Conservation (phyloP, 164 flowering plant species). For the Chimonanthus praecox region DNA sequence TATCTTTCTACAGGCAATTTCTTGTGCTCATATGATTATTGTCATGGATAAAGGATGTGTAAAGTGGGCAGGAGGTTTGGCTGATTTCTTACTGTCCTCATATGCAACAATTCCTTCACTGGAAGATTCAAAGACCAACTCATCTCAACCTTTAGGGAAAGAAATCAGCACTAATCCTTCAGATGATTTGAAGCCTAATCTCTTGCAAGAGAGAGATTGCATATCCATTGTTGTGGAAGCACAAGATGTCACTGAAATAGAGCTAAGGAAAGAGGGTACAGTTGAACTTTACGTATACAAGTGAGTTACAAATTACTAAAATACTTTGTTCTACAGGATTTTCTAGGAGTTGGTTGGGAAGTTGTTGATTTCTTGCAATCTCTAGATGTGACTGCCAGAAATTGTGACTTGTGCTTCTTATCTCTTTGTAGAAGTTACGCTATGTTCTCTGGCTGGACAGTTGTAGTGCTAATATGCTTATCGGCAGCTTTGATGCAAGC, state of each 20-base stretch:
- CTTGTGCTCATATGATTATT: conserved; percentile 67
- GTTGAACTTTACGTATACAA: conserved; percentile 68
- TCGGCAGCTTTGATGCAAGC: conserved; percentile 96
- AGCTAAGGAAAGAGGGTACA: conserved; percentile 71
- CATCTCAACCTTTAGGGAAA: conserved; percentile 21
- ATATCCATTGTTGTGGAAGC: conserved; percentile 26
- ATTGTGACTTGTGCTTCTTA: conserved; percentile 3
- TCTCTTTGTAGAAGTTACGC: conserved; percentile 70
- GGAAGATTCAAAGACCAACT: conserved; percentile 25
- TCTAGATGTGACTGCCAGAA: not conserved
- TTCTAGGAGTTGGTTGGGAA: not conserved
- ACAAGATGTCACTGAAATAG: conserved; percentile 44
- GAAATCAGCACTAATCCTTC: conserved; percentile 14
- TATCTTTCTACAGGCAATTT: conserved; percentile 55
- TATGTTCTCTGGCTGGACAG: conserved; percentile 63
- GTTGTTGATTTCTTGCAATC: not conserved
- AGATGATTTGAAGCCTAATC: conserved; percentile 11
- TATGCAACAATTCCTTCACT: conserved; percentile 32
- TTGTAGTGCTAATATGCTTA: conserved; percentile 45
- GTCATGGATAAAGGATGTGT: conserved; percentile 80
- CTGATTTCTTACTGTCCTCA: conserved; percentile 42
- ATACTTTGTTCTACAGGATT: not conserved
- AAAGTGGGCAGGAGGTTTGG: conserved; percentile 64
- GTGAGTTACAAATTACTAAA: conserved; percentile 34
- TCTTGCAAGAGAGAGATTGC: conserved; percentile 18